These are phyloP conservation scores for Hemileccinum impolitum DNA, from an alignment of 768 basidiomycete genomes.

Conservation along the genomic window DNA sequence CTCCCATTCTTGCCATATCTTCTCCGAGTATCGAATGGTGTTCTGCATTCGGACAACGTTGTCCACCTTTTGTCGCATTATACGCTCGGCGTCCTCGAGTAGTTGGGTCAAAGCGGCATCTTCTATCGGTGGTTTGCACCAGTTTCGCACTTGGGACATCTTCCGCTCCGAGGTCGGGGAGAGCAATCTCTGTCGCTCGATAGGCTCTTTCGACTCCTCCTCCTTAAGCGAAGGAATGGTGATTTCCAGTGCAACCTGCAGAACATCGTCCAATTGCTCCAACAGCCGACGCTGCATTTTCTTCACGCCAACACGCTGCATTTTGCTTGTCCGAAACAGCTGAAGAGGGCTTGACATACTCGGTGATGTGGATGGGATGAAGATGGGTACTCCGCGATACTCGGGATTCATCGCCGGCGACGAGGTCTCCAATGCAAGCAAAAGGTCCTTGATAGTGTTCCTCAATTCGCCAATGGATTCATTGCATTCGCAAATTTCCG, in stretches of 20 bases:
- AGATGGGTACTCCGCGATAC: constrained; percentile 86
- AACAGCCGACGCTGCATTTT: constrained; percentile 77
- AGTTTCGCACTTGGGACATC: constrained; percentile 77
- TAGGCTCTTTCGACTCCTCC: constrained; percentile 86
- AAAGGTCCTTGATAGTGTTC: constrained; percentile 80
- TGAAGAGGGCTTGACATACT: constrained; percentile 73
- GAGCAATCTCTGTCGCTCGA: constrained; percentile 87
- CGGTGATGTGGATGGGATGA: constrained; percentile 69
- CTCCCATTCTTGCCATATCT: constrained; percentile 97
- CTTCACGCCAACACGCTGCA: constrained; percentile 78
- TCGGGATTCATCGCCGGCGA: constrained; percentile 67
- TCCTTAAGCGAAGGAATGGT: constrained; percentile 88
- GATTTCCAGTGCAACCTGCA: constrained; percentile 76
- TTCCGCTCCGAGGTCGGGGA: constrained; percentile 88
- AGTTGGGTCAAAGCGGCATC: constrained; percentile 83
- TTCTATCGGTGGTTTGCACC: constrained; percentile 82
- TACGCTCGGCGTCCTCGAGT: constrained; percentile 81
- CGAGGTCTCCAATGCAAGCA: constrained; percentile 66
- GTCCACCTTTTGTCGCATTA: constrained; percentile 92
- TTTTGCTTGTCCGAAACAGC: constrained; percentile 70
- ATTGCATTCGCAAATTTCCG: constrained; percentile 91
- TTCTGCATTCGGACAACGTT: constrained; percentile 95
- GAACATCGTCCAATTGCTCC: constrained; percentile 83
- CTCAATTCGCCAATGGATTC: constrained; percentile 87
- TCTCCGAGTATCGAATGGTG: constrained; percentile 94